Evolutionary conservation across 192 early-diverging fungal genomes (phyloP).

Genomic region (Entophlyctis helioformis): DNA sequence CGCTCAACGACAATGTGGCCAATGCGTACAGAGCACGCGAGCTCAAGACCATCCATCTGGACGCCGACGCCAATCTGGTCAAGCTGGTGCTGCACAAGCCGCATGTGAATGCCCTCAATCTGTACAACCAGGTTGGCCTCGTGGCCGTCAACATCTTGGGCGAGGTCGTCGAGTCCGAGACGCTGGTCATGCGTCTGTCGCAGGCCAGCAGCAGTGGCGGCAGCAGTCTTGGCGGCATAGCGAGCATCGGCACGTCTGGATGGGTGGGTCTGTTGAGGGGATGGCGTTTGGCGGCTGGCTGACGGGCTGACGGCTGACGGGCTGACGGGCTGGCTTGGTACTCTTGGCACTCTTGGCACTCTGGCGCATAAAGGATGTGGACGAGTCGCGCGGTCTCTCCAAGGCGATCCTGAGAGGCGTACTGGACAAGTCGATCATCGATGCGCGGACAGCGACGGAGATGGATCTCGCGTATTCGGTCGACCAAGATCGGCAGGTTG

Average conservation of each 20-base stretch:
- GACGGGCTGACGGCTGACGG: too few species aligned
- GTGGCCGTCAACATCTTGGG: conserved; percentile 52
- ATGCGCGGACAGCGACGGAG: conserved; percentile 5
- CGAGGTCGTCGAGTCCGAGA: too few species aligned
- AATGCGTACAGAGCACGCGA: conserved; percentile 57
- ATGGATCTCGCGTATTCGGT: conserved; percentile 8
- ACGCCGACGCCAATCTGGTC: conserved; percentile 53
- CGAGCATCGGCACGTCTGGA: too few species aligned
- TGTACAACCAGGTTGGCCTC: conserved; percentile 66
- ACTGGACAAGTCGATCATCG: conserved; percentile 4
- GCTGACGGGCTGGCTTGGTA: too few species aligned
- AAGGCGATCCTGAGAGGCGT: conserved; percentile 20
- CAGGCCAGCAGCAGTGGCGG: too few species aligned
- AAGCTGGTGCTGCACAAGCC: conserved; percentile 57
- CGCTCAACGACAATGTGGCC: conserved; percentile 47
- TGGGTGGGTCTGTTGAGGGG: too few species aligned
- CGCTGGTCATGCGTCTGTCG: too few species aligned
- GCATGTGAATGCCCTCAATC: conserved; percentile 58
- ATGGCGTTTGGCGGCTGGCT: too few species aligned
- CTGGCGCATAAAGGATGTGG: too few species aligned
- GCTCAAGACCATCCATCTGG: conserved; percentile 63
- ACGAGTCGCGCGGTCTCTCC: too few species aligned
- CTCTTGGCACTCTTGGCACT: too few species aligned
- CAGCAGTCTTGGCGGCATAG: too few species aligned
- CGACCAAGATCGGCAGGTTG: conserved; percentile 22